phyloP scores from a whole-genome alignment of 1,139 yeast genomes.

The Tardiomyces digboiensis region DNA sequence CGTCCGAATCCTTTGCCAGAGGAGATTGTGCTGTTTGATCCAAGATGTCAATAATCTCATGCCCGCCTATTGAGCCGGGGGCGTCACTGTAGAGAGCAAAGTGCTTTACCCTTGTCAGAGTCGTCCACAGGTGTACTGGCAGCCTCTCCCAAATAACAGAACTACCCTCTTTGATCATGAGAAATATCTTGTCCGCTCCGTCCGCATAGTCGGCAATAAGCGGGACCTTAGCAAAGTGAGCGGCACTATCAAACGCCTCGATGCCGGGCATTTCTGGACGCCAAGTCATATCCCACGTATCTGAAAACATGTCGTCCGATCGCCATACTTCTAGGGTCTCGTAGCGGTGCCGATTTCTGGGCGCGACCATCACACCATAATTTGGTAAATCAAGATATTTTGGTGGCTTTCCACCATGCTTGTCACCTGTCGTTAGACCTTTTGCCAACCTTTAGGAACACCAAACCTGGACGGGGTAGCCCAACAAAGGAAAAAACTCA shows the following conservation, averaged over 20 bases:
- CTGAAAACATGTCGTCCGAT: not conserved
- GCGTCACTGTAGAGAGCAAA: conserved; percentile 13
- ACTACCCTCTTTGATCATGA: conserved; percentile 14
- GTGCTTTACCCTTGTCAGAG: conserved; percentile 11
- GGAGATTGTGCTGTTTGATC: conserved; percentile 7
- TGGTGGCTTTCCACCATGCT: too few relatives aligned
- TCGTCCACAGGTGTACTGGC: conserved; percentile 17
- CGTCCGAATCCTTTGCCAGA: conserved; percentile 4
- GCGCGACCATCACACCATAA: not conserved
- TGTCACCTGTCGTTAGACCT: too few relatives aligned
- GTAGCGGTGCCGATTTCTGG: not conserved
- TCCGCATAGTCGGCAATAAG: conserved; percentile 4
- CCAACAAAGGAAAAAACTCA: too few relatives aligned
- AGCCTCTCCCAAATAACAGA: conserved; percentile 15
- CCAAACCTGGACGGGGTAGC: too few relatives aligned
- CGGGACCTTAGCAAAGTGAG: not conserved
- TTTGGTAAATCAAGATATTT: not conserved
- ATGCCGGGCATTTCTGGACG: not conserved
- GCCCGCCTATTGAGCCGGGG: conserved; percentile 14
- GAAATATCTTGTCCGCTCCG: conserved; percentile 12
- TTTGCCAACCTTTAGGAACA: too few relatives aligned
- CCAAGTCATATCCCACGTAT: not conserved
- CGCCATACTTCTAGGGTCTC: not conserved
- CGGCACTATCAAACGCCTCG: not conserved
- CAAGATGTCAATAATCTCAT: conserved; percentile 15